These are phyloP conservation scores for Tephrocybe sp. DNA, from an alignment of 768 basidiomycete genomes.

Conservation along the genomic window DNA sequence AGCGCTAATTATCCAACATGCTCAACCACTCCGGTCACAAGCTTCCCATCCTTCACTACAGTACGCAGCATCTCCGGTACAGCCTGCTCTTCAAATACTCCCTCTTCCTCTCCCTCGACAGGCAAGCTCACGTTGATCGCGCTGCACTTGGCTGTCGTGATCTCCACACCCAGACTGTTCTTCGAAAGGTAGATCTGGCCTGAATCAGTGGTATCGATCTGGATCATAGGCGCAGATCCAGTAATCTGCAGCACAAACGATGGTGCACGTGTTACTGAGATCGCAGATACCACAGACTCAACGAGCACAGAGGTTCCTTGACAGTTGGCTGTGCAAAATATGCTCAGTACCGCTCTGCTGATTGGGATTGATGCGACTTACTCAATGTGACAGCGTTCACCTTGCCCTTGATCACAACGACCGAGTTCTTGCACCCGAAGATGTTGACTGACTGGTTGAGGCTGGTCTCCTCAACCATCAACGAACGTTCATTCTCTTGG, in stretches of 20 bases:
- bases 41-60: conserved; percentile 72
- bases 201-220: conserved; percentile 91
- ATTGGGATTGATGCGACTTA: conserved; percentile 33
- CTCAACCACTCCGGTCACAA: conserved; percentile 88
- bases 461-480: conserved; percentile 75
- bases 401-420: conserved; percentile 86
- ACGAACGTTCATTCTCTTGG: conserved; percentile 73
- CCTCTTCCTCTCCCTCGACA: conserved; percentile 85
- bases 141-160: conserved; percentile 93
- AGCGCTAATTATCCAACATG: conserved; percentile 55
- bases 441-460: conserved; percentile 84
- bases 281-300: conserved; percentile 88
- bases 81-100: conserved; percentile 84
- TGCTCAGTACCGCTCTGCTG: conserved; percentile 3
- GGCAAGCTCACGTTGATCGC: conserved; percentile 89
- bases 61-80: conserved; percentile 97
- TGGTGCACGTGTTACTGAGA: conserved; percentile 87
- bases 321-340: conserved; percentile 66
- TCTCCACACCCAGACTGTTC: conserved; percentile 71
- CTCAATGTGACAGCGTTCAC: conserved; percentile 90
- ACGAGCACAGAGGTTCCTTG: conserved; percentile 84
- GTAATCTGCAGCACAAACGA: conserved; percentile 93
- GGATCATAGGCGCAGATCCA: conserved; percentile 86
- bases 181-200: conserved; percentile 93
- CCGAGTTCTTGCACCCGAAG: conserved; percentile 85